Base-by-base conservation (phyloP, 306 rosid genomes). In the Biancaea sappan region DNA sequence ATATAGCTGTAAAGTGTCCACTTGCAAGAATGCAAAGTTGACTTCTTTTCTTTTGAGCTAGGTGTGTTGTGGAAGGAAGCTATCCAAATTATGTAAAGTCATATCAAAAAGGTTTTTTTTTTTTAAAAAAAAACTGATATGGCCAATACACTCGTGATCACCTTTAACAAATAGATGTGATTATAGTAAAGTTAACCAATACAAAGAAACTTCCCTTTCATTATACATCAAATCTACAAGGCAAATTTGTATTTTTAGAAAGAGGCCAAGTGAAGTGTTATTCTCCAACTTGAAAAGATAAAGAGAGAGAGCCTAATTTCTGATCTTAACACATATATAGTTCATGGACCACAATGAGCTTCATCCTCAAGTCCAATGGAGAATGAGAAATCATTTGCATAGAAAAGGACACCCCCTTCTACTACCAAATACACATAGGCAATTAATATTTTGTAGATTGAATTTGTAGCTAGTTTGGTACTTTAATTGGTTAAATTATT, bases 381-480 rank as follows among this genome's bases (percentile, higher is more conserved):
- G 19, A 15, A 14, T 0, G 29, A 61, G 4, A 58, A 34, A 61
- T 32, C 14, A 60, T 6, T 10, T 12, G 63, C 21, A 60, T n/a
- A 31, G 72, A 71, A 72, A 71, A 65, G 2, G 69, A 78, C 73
- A 6, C 40, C 72, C 82, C 62, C 82, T 71, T 69, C 25, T 34
- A 6, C 25, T 25, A 18, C 62, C 51, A 64, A 24, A 34, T 8
- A 4, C 37, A 34, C n/a, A n/a, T n/a, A n/a, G n/a, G n/a, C n/a
- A n/a, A n/a, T n/a, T n/a, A n/a, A n/a, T n/a, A n/a, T n/a, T n/a
- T n/a, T n/a, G n/a, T n/a, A n/a, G n/a, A n/a, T n/a, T n/a, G n/a
- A n/a, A n/a, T n/a, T n/a, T n/a, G n/a, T n/a, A n/a, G n/a, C n/a
- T n/a, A n/a, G n/a, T n/a, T n/a, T n/a, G n/a, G n/a, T n/a, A n/a